Evolutionary conservation across 805 yeast genomes (phyloP).

Genomic region (Monosporozyma yasuniensis): DNA sequence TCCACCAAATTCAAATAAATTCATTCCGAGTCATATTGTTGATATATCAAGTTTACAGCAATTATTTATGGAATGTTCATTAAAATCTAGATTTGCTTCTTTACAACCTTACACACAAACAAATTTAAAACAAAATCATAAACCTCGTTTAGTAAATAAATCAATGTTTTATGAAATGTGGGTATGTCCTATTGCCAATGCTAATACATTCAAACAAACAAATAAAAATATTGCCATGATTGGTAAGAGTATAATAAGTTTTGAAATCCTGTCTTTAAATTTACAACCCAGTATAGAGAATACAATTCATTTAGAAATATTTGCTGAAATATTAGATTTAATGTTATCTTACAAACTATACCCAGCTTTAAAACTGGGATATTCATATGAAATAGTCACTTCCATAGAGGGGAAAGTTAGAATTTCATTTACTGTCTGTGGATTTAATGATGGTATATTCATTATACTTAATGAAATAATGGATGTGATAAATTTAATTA

Average conservation of each 20-base stretch:
- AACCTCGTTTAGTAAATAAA: conserved; percentile 33
- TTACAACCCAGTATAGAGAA: conserved; percentile 30
- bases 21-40: conserved; percentile 10
- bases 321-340: conserved; percentile 40
- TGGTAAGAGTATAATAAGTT: conserved; percentile 26
- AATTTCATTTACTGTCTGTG: conserved; percentile 44
- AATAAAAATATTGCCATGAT: conserved; percentile 26
- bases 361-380: conserved; percentile 46
- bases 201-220: conserved; percentile 3
- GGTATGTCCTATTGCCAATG: conserved; percentile 18
- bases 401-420: conserved; percentile 48
- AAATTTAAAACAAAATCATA: conserved; percentile 11
- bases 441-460: conserved; percentile 37
- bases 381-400: conserved; percentile 47
- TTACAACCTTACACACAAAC: conserved; percentile 30
- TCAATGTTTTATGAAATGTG: conserved; percentile 41
- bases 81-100: conserved; percentile 24
- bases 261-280: conserved; percentile 35
- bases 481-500: conserved; percentile 18
- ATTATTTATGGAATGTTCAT: conserved; percentile 7
- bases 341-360: conserved; percentile 38
- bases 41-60: conserved; percentile 17
- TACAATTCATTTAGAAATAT: conserved; percentile 44
- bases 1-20: conserved; percentile 11
- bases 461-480: conserved; percentile 31